These are phyloP conservation scores for Arthrobotrys conoides DNA, from an alignment of 2,329 filamentous ascomycete genomes.

Conservation along the genomic window DNA sequence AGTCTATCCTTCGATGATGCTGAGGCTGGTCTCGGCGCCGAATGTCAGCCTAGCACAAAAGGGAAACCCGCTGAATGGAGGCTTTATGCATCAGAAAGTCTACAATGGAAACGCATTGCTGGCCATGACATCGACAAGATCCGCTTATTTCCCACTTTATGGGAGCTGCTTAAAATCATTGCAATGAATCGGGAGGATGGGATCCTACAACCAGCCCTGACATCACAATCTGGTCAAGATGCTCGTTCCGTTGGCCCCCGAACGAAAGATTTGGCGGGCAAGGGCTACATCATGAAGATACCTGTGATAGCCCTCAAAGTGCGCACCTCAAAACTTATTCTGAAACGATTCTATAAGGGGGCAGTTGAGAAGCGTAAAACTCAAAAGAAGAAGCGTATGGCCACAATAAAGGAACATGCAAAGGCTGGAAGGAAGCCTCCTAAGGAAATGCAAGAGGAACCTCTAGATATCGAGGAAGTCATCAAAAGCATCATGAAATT, in stretches of 20 bases:
- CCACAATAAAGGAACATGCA: slow-evolving; percentile 53
- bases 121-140: slow-evolving; percentile 57
- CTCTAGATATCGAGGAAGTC: slow-evolving; percentile 55
- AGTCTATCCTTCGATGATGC: slow-evolving; percentile 56
- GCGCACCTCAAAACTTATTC: slow-evolving; percentile 51
- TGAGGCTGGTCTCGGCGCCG: slow-evolving; percentile 36
- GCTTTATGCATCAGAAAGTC: slow-evolving; percentile 49
- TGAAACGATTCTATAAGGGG: slow-evolving; percentile 57
- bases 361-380: slow-evolving; percentile 52
- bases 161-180: slow-evolving; percentile 58
- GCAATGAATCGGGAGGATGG: slow-evolving; percentile 53
- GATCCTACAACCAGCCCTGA: slow-evolving; percentile 47
- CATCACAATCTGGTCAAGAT: slow-evolving; percentile 47
- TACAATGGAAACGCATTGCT: slow-evolving; percentile 55
- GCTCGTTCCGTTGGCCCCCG: slow-evolving; percentile 54
- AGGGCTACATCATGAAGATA: slow-evolving; percentile 59
- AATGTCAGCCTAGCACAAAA: slow-evolving; percentile 18
- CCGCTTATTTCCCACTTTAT: slow-evolving; percentile 51
- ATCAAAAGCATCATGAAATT: slow-evolving; percentile 49
- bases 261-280: slow-evolving; percentile 57
- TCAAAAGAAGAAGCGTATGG: slow-evolving; percentile 55
- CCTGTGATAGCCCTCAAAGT: slow-evolving; percentile 50
- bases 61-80: slow-evolving; percentile 36
- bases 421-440: slow-evolving; percentile 51
- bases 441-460: slow-evolving; percentile 41